Conservation (phyloP, 169 alveolate genomes). For the Cryptosporidium tyzzeri region DNA sequence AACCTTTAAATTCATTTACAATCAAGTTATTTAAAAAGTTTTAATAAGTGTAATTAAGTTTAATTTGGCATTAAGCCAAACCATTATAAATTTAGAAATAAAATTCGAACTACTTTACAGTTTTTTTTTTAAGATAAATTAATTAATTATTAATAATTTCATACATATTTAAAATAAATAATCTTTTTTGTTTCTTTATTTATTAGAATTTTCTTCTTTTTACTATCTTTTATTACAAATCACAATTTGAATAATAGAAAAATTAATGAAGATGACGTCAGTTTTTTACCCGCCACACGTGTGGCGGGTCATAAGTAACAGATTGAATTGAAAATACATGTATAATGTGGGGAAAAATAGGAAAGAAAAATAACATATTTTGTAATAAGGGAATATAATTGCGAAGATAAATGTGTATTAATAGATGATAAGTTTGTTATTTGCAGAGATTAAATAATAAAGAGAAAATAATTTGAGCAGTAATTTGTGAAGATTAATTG, state of each 20-base stretch:
- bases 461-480: neutral
- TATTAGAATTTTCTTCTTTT: neutral
- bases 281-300: conserved; percentile 10
- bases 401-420: conserved; percentile 3
- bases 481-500: neutral
- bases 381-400: neutral
- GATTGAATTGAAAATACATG: conserved; percentile 10
- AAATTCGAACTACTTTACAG: neutral
- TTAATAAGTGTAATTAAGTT: neutral
- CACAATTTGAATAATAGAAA: neutral
- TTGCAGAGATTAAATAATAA: neutral
- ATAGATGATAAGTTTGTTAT: conserved; percentile 5
- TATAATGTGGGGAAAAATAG: neutral
- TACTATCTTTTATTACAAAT: neutral
- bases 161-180: neutral
- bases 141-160: neutral
- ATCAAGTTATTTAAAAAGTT: neutral
- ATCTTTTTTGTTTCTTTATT: neutral
- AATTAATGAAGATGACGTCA: neutral
- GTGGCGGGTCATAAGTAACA: conserved; percentile 19
- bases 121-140: conserved; percentile 4
- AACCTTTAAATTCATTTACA: neutral
- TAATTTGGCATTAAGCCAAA: neutral
- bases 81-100: conserved; percentile 1
- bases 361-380: neutral